These are phyloP conservation scores for Plasmodium cynomolgi DNA, from an alignment of 169 alveolate genomes.

Conservation along the genomic window DNA sequence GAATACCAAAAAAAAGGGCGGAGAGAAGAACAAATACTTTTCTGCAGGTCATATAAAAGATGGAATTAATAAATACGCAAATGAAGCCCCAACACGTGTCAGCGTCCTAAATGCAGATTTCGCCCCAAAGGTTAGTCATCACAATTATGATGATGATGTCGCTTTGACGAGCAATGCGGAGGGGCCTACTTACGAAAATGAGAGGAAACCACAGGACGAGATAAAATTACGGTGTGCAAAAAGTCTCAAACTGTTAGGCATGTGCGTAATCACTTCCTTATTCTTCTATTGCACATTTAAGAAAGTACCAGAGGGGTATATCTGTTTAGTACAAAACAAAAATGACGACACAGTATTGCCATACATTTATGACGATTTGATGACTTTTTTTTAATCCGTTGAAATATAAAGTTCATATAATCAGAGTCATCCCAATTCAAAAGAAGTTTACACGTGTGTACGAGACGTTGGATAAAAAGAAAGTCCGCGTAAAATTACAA, in stretches of 20 bases:
- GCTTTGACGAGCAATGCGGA: background rate
- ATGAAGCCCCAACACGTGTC: background rate
- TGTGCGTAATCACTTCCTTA: slow-evolving; percentile 12
- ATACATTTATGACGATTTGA: slow-evolving; percentile 61
- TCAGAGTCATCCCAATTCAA: slow-evolving; percentile 51
- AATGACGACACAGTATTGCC: slow-evolving; percentile 25
- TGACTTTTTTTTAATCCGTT: slow-evolving; percentile 65
- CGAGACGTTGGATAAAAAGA: slow-evolving; percentile 59
- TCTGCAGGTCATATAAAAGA: background rate
- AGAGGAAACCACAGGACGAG: background rate
- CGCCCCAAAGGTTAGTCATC: background rate
- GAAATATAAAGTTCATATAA: slow-evolving; percentile 29
- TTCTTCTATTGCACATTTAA: slow-evolving; percentile 55
- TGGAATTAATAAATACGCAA: background rate
- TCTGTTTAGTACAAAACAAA: slow-evolving; percentile 53
- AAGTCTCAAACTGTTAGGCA: background rate
- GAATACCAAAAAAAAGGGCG: background rate
- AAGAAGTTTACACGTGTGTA: slow-evolving; percentile 42
- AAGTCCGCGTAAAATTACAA: slow-evolving; percentile 42
- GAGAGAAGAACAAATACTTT: background rate
- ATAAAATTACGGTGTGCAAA: slow-evolving; percentile 21
- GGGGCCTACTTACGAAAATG: background rate
- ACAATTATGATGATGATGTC: background rate
- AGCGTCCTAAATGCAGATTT: background rate
- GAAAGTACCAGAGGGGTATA: slow-evolving; percentile 65